Conservation (phyloP, 148 eudicot genomes). For the Fagopyrum tataricum region DNA sequence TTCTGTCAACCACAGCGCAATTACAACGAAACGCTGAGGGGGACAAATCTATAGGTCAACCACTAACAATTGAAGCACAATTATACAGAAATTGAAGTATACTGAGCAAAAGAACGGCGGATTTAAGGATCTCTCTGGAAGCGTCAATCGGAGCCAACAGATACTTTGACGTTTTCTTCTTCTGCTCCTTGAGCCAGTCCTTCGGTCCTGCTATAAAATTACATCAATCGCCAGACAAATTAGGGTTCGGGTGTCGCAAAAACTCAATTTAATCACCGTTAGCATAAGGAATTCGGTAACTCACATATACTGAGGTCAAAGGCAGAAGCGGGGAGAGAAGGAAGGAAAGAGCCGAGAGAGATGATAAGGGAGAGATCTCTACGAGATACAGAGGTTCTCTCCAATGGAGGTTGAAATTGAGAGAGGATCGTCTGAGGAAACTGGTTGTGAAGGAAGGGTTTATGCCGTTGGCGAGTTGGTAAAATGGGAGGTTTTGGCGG, state of each 20-base stretch:
- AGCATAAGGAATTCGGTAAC: not conserved
- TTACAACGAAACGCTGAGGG: not conserved
- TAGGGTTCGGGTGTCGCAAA: not conserved
- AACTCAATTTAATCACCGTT: slow-evolving; percentile 4
- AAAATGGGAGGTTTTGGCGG: slow-evolving; percentile 7
- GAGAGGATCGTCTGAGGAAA: not conserved
- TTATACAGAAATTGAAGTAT: not conserved
- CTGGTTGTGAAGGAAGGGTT: not conserved
- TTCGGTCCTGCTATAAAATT: slow-evolving; percentile 78
- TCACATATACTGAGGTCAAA: slow-evolving; percentile 49
- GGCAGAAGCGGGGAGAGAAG: slow-evolving; percentile 30
- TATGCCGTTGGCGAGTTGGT: not conserved
- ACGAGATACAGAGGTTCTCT: slow-evolving; percentile 21
- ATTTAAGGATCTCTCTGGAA: slow-evolving; percentile 57
- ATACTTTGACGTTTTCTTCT: slow-evolving; percentile 73
- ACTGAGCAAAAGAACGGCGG: slow-evolving; percentile 58
- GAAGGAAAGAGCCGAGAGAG: slow-evolving; percentile 22
- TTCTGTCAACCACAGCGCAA: slow-evolving; percentile 24
- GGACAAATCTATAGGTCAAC: not conserved
- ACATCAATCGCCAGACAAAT: not conserved
- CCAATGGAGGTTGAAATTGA: slow-evolving; percentile 10
- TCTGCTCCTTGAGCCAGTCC: slow-evolving; percentile 90
- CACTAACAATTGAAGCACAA: not conserved
- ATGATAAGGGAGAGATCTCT: slow-evolving; percentile 32
- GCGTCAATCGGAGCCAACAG: slow-evolving; percentile 81